phyloP scores from a whole-genome alignment of 192 early-diverging fungal species.

The Umbelopsis sp. region DNA sequence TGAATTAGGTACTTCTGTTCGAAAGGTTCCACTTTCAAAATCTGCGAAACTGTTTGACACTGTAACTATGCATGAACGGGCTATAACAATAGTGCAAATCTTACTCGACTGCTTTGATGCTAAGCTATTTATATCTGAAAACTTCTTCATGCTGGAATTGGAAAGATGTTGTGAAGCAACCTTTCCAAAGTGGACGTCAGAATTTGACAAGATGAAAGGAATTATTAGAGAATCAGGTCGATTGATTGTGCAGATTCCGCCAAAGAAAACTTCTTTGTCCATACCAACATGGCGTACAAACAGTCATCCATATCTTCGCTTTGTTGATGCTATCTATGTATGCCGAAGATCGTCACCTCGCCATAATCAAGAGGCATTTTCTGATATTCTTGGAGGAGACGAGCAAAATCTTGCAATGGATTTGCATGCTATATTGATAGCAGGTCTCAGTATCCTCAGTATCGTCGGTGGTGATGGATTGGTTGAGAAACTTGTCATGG shows the following conservation, averaged over 20 bases:
- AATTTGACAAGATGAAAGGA: background rate
- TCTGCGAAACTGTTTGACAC: too few species aligned
- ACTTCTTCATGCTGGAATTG: background rate
- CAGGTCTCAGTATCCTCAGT: background rate
- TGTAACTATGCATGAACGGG: too few species aligned
- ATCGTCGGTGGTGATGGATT: background rate
- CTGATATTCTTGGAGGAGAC: background rate
- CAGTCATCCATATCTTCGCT: background rate
- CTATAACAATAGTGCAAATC: too few species aligned
- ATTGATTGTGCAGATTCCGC: background rate
- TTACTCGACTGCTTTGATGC: too few species aligned
- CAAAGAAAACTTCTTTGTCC: background rate
- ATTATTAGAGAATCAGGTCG: background rate
- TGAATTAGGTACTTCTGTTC: too few species aligned
- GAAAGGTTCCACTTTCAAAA: too few species aligned
- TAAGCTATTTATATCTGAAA: background rate
- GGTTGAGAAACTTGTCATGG: background rate
- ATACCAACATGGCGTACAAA: background rate
- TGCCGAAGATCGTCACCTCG: background rate
- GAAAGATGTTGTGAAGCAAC: background rate
- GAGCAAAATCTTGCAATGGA: background rate
- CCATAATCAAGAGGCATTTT: background rate
- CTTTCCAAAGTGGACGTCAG: background rate
- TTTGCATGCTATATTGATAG: background rate
- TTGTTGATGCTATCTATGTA: background rate